Conservation (phyloP, 2,329 filamentous ascomycete species). For the Epichloe sibirici region DNA sequence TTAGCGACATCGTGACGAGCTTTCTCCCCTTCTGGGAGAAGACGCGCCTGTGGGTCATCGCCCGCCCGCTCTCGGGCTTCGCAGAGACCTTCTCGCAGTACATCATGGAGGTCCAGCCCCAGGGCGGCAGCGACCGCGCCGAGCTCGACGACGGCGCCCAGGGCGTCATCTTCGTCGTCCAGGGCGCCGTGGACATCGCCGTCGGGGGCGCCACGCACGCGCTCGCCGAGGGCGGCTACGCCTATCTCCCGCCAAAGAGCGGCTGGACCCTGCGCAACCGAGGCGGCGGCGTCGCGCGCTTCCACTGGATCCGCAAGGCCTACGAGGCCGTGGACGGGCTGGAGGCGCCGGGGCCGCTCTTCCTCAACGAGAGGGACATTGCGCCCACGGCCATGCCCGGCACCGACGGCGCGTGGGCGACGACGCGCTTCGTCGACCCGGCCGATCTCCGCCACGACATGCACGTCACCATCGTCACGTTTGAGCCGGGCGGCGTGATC, state of each 20-base stretch:
- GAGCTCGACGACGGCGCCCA: constrained; percentile 1
- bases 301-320: constrained; percentile 6
- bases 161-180: constrained; percentile 4
- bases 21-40: constrained; percentile 5
- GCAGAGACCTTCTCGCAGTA: constrained; percentile 7
- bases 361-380: constrained; percentile 3
- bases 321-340: constrained; percentile 1
- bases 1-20: constrained; percentile 6
- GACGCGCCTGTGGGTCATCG: constrained; percentile 6
- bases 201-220: not conserved
- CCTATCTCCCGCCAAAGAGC: constrained; percentile 1
- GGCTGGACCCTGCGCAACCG: constrained; percentile 1
- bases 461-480: constrained; percentile 5
- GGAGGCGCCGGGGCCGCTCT: not conserved
- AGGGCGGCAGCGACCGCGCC: constrained; percentile 1
- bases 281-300: not conserved
- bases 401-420: constrained; percentile 4
- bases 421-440: constrained; percentile 6
- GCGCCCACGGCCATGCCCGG: not conserved
- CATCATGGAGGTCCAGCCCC: constrained; percentile 5
- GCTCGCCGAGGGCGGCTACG: constrained; percentile 4
- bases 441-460: constrained; percentile 5
- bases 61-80: constrained; percentile 5
- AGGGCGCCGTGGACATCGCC: not conserved
- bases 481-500: constrained; percentile 5